Conservation (phyloP, 495 filamentous ascomycete species). For the Talaromyces liani region DNA sequence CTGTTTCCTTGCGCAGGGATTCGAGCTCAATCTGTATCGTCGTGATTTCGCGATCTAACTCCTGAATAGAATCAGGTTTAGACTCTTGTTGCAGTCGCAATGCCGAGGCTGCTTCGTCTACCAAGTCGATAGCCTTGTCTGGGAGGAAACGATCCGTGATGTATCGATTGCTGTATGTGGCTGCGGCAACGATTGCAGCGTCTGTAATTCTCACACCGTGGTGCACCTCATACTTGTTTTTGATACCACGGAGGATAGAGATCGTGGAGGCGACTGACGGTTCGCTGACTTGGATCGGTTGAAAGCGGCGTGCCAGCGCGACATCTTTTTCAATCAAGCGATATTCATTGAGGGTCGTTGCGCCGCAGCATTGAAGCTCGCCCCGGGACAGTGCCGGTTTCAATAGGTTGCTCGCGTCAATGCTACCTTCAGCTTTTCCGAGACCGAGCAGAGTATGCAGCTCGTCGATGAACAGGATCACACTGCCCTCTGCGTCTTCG, state of each 20-base stretch:
- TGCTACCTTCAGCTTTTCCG: conserved; percentile 90
- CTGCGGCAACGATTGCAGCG: conserved; percentile 83
- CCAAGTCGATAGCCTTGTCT: conserved; percentile 94
- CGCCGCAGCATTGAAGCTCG: conserved; percentile 90
- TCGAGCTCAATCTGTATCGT: conserved; percentile 97
- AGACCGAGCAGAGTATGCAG: conserved; percentile 86
- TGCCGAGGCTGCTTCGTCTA: conserved; percentile 91
- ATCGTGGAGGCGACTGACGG: conserved; percentile 88
- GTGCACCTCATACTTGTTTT: conserved; percentile 94
- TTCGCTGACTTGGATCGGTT: conserved; percentile 84
- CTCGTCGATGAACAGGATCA: conserved; percentile 95
- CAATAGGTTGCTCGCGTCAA: conserved; percentile 90
- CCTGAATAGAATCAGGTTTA: conserved; percentile 86
- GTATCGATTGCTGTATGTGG: conserved; percentile 88
- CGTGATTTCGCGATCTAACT: conserved; percentile 88
- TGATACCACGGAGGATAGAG: conserved; percentile 92
- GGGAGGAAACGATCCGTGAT: conserved; percentile 94
- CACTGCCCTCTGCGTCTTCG: conserved; percentile 74
- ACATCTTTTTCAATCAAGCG: conserved; percentile 93
- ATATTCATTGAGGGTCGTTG: conserved; percentile 89
- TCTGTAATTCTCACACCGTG: conserved; percentile 91
- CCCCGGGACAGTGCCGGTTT: conserved; percentile 91
- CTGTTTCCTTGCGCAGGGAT: conserved; percentile 89
- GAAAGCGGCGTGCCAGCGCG: conserved; percentile 84
- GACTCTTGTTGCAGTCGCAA: conserved; percentile 92